Percentiles rank a stretch among this genome's conserved stretches.
phyloP scores from a whole-genome alignment of 495 filamentous ascomycete species.

The Penicillium turbatum region DNA sequence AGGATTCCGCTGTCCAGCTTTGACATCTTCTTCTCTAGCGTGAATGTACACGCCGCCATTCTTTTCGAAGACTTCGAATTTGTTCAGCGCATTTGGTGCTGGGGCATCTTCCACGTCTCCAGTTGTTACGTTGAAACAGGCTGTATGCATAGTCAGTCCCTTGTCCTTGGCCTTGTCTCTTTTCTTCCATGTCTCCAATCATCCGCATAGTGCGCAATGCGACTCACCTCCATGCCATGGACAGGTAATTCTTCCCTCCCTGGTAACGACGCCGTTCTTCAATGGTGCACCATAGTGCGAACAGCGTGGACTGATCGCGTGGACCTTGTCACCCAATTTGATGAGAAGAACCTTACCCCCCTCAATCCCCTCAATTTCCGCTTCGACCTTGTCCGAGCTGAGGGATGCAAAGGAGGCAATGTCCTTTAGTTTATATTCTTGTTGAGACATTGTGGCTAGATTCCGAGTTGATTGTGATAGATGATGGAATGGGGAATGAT shows the following conservation, averaged over 20 bases:
- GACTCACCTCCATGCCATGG: slow-evolving; percentile 87
- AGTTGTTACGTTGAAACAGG: slow-evolving; percentile 85
- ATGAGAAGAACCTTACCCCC: slow-evolving; percentile 81
- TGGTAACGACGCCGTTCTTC: slow-evolving; percentile 74
- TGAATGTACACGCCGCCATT: slow-evolving; percentile 80
- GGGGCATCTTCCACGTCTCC: slow-evolving; percentile 95
- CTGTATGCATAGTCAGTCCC: slow-evolving; percentile 38
- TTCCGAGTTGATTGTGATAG: neutral
- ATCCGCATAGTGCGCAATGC: no score
- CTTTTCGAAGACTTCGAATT: slow-evolving; percentile 75
- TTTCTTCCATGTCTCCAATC: slow-evolving; percentile 1
- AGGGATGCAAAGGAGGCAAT: slow-evolving; percentile 63
- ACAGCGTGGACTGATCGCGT: slow-evolving; percentile 81
- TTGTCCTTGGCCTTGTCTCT: neutral
- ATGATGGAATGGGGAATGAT: neutral
- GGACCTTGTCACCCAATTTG: slow-evolving; percentile 66
- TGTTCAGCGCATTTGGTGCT: slow-evolving; percentile 73
- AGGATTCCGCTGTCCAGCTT: slow-evolving; percentile 64
- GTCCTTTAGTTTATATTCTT: slow-evolving; percentile 82
- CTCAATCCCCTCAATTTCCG: slow-evolving; percentile 81
- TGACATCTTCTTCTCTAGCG: slow-evolving; percentile 75
- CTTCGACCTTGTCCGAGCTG: slow-evolving; percentile 78
- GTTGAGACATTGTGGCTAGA: slow-evolving; percentile 45
- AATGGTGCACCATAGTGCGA: slow-evolving; percentile 94
- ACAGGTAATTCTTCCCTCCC: slow-evolving; percentile 80